Conservation (phyloP, 202 grass and related monocot genomes). For the Carex sylvatica region DNA sequence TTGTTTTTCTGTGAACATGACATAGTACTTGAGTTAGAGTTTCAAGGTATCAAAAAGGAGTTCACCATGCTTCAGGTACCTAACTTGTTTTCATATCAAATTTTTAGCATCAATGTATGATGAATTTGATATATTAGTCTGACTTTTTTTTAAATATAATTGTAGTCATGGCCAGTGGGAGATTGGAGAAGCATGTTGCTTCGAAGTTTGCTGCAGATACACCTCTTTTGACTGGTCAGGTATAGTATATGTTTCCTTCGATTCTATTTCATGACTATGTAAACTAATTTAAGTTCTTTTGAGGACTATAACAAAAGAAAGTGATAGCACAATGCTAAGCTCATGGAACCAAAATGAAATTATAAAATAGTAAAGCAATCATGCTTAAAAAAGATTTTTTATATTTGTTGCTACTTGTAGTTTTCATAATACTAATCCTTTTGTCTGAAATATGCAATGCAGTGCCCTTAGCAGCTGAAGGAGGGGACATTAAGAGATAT, state of each 20-base stretch:
- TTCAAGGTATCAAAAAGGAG: slow-evolving; percentile 82
- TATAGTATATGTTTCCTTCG: not conserved
- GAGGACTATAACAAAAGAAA: too few relatives aligned
- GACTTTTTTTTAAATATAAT: slow-evolving; percentile 11
- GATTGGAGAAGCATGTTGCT: slow-evolving; percentile 82
- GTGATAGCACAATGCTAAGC: too few relatives aligned
- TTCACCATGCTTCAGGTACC: slow-evolving; percentile 83
- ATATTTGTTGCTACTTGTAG: too few relatives aligned
- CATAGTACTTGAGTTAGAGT: slow-evolving; percentile 79
- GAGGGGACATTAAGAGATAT: too few relatives aligned
- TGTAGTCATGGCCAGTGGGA: slow-evolving; percentile 81
- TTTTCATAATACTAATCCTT: too few relatives aligned
- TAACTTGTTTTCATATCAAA: not conserved
- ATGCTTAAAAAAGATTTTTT: too few relatives aligned
- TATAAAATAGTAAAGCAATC: too few relatives aligned
- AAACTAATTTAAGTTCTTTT: too few relatives aligned
- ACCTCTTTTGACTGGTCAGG: slow-evolving; percentile 87
- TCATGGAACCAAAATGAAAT: too few relatives aligned
- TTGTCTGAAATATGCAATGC: too few relatives aligned
- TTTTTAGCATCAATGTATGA: slow-evolving; percentile 3
- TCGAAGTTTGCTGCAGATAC: slow-evolving; percentile 80
- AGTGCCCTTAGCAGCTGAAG: too few relatives aligned
- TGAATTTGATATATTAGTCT: slow-evolving; percentile 15
- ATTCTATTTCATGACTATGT: too few relatives aligned
- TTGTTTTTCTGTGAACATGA: slow-evolving; percentile 43